Conservation (phyloP, 176 grass and related monocot genomes). For the Phragmites australis region DNA sequence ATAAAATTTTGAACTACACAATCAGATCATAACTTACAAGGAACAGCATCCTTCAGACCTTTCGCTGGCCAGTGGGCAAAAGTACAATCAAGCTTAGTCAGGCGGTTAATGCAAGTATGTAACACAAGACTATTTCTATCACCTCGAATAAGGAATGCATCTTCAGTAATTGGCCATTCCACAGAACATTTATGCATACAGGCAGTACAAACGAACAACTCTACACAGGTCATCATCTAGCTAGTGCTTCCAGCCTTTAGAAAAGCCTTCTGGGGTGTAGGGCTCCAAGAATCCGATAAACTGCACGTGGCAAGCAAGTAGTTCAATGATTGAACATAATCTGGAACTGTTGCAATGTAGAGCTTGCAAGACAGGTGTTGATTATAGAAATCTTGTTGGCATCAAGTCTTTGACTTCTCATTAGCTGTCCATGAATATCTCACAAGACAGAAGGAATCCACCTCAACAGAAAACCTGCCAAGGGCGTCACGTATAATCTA, state of each 20-base stretch:
- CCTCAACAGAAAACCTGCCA: background rate
- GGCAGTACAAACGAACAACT: background rate
- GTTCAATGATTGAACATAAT: background rate
- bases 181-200: background rate
- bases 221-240: constrained; percentile 19
- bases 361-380: background rate
- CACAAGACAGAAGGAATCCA: background rate
- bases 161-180: background rate
- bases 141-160: background rate
- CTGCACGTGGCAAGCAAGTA: constrained; percentile 40
- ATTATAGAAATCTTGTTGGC: background rate
- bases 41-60: background rate
- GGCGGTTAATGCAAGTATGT: background rate
- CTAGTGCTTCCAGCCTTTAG: constrained; percentile 74
- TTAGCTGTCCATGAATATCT: background rate
- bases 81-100: background rate
- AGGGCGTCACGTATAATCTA: background rate
- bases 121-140: no score
- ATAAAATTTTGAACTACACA: no score
- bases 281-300: constrained; percentile 98
- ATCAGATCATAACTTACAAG: background rate
- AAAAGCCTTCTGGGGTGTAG: constrained; percentile 63
- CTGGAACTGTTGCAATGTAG: background rate
- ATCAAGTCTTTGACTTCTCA: background rate
- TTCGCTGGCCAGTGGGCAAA: background rate